phyloP scores from a whole-genome alignment of 306 rosid genomes.

The Trichosanthes truncata region DNA sequence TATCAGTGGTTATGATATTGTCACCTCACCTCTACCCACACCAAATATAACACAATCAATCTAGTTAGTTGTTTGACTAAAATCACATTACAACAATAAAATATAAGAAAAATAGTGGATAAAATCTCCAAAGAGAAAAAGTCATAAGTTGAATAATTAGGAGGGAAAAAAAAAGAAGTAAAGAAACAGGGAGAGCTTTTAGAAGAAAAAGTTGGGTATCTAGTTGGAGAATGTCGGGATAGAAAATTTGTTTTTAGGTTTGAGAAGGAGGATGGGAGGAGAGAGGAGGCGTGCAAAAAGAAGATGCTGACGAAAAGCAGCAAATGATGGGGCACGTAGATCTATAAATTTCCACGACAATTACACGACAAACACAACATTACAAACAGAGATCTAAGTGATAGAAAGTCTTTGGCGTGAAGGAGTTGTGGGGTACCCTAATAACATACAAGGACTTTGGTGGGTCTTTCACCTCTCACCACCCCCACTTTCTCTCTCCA shows the following conservation, averaged over 20 bases:
- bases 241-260: background rate
- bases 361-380: conserved; percentile 2
- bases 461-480: background rate
- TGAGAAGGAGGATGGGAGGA: background rate
- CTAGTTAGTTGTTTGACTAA: background rate
- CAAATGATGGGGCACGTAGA: conserved; percentile 4
- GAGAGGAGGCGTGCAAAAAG: background rate
- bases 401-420: background rate
- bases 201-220: background rate
- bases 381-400: background rate
- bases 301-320: background rate
- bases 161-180: background rate
- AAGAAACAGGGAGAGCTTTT: background rate
- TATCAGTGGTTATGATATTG: too few relatives aligned
- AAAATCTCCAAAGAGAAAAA: background rate
- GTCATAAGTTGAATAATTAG: background rate
- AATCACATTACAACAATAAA: background rate
- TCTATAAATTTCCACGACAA: background rate
- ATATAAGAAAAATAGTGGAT: background rate
- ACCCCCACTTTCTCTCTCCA: background rate
- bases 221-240: background rate
- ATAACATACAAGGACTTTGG: background rate
- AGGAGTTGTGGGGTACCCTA: background rate
- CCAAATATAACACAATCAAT: background rate
- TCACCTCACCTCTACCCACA: too few relatives aligned